A percentile compares a stretch with the other conserved stretches of the same genome.
Conservation (phyloP, 495 filamentous ascomycete species). For the Tetracladium marchalianum region DNA sequence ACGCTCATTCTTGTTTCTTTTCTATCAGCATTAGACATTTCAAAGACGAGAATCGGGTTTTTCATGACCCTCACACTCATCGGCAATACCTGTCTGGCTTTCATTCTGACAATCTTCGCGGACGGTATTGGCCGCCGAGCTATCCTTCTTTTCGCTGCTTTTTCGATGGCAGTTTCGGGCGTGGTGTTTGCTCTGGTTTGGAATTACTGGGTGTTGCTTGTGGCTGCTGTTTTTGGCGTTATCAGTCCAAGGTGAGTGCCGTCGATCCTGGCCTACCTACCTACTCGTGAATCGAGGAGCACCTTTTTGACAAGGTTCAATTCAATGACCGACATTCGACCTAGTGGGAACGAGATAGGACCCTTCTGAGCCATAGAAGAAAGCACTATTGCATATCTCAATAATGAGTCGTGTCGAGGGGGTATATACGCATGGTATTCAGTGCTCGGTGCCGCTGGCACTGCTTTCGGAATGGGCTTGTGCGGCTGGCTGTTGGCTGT, state of each 20-base stretch:
- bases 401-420: constrained; percentile 43
- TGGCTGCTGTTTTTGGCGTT: constrained; percentile 72
- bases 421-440: constrained; percentile 83
- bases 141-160: constrained; percentile 58
- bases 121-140: constrained; percentile 62
- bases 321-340: not conserved
- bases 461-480: constrained; percentile 52
- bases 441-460: constrained; percentile 52
- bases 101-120: constrained; percentile 64
- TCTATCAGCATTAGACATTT: constrained; percentile 53
- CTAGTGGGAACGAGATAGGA: constrained; percentile 66
- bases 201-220: constrained; percentile 67
- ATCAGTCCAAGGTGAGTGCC: constrained; percentile 51
- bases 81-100: constrained; percentile 70
- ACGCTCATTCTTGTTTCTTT: constrained; percentile 69
- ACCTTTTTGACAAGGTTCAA: not conserved
- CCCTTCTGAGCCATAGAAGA: constrained; percentile 84
- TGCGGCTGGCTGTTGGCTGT: constrained; percentile 59
- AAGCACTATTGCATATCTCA: constrained; percentile 67
- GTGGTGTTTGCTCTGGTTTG: constrained; percentile 54
- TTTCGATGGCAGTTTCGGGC: constrained; percentile 59
- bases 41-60: constrained; percentile 63
- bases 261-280: not conserved
- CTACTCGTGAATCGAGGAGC: not conserved
- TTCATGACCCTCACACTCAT: constrained; percentile 83